Evolutionary conservation across 108 stramenopile genomes (phyloP), one percentile per base, ranked within the genome.

Genomic region (Cyclostephanos invisitatus): DNA sequence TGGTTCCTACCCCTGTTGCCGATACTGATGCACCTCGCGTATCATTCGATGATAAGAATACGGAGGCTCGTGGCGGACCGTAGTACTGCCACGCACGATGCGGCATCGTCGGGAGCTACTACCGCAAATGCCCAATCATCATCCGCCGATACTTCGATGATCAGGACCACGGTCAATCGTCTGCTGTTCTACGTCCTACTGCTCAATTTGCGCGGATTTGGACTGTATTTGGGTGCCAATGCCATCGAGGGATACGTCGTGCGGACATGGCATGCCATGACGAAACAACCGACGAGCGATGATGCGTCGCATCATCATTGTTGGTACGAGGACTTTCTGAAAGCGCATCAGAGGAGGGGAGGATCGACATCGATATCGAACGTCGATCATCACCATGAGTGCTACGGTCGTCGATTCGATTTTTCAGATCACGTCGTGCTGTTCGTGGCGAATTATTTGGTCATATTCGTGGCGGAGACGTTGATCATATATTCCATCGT

Each of bases 401-500:
- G 93, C 67, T 83, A 82, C 37, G 91, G 93, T 37, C 78, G 78
- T 53, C 58, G 54, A 46, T 88, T 86, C 60, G 93, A 94, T 72
- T 94, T 89, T 72, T 94, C 93, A 7, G 93, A 94, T 92, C 93
- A 94, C 55, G 79, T 90, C 11, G 93, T 94, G 0, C 65, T 94
- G 51, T 91, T 87, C 64, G 86, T 89, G 77, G 89, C 88, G 10
- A 91, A 94, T 68, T 83, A 90, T 32, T 67, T 92, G 8, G 84
- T 88, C 22, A 77, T 90, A 58, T 71, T 89, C 11, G 54, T 90
- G 63, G 62, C 81, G 55, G 93, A 94, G 77, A 58, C 81, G 11
- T 12, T 89, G 17, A 48, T 87, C 71, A 83, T 76, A 28, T 78
- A 81, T 50, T 10, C 80, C 40, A 64, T 70, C 42, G n/a, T n/a